A percentile compares a stretch with the other conserved stretches of the same genome.
These are phyloP conservation scores for Colletotrichum truncatum DNA, from an alignment of 2,329 filamentous ascomycete species.

Conservation along the genomic window DNA sequence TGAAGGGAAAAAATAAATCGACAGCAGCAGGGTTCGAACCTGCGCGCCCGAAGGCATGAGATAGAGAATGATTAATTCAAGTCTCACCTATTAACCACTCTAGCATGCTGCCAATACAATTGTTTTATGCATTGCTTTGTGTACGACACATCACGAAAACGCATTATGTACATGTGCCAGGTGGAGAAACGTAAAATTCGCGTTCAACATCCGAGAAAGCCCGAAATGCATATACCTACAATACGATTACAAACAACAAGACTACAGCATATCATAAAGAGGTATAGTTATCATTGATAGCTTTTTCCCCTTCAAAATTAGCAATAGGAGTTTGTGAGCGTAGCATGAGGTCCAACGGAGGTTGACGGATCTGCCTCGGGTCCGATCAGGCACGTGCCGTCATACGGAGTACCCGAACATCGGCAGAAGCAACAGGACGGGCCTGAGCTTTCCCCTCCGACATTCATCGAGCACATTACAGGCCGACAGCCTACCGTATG, in stretches of 20 bases:
- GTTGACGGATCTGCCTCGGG: not conserved
- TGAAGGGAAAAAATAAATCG: not conserved
- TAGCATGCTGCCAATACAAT: slow-evolving; percentile 15
- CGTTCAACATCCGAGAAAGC: too few species aligned
- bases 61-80: not conserved
- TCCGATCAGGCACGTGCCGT: not conserved
- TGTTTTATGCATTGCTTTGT: too few species aligned
- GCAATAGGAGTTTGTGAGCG: too few species aligned
- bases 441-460: not conserved
- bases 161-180: too few species aligned
- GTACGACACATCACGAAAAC: too few species aligned
- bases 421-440: not conserved
- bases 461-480: not conserved
- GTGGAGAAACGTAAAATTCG: too few species aligned
- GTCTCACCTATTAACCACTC: slow-evolving; percentile 26
- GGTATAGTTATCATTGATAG: too few species aligned
- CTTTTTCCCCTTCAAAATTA: too few species aligned
- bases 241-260: too few species aligned
- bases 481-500: not conserved
- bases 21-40: slow-evolving; percentile 29
- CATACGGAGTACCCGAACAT: not conserved
- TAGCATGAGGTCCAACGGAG: not conserved
- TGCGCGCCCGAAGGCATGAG: slow-evolving; percentile 24
- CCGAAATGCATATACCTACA: too few species aligned
- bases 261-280: too few species aligned